Conservation (phyloP, 2,329 filamentous ascomycete genomes). For the Fulvia fulva region DNA sequence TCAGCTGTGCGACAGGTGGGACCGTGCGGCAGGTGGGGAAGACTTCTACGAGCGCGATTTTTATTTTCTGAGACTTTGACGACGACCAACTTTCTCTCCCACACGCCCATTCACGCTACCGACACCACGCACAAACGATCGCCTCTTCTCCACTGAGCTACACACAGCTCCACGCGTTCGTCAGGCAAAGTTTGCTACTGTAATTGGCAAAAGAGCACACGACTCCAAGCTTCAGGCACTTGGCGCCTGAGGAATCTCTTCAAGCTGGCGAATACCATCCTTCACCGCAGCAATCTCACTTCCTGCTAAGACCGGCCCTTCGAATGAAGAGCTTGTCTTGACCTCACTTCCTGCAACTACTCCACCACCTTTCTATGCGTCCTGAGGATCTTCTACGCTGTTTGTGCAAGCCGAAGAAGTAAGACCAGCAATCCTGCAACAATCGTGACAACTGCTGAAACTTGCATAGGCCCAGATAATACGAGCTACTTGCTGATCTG, state of each 20-base stretch:
- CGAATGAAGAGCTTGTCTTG: constrained; percentile 12
- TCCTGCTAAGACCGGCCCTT: constrained; percentile 9
- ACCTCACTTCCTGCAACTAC: not conserved
- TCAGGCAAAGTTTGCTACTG: constrained; percentile 4
- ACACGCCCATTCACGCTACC: not conserved
- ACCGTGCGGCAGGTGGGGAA: too few species aligned
- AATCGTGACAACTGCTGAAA: constrained; percentile 8
- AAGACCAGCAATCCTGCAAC: constrained; percentile 35
- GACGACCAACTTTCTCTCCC: not conserved
- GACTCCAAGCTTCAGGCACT: constrained; percentile 2
- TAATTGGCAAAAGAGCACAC: constrained; percentile 12
- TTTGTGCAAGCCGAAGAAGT: constrained; percentile 93
- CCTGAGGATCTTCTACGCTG: constrained; percentile 85
- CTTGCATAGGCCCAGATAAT: constrained; percentile 61
- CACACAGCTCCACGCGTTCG: not conserved
- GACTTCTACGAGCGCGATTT: not conserved
- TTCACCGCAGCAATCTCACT: not conserved
- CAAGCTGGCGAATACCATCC: constrained; percentile 8
- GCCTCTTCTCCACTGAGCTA: not conserved
- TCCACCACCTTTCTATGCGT: constrained; percentile 66
- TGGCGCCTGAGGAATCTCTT: constrained; percentile 3
- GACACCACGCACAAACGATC: not conserved
- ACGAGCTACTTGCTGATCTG: constrained; percentile 44
- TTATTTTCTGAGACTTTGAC: not conserved
- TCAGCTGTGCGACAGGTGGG: too few species aligned